Evolutionary conservation across 73 alveolate species (phyloP).

Genomic region (Halteria grandinella): DNA sequence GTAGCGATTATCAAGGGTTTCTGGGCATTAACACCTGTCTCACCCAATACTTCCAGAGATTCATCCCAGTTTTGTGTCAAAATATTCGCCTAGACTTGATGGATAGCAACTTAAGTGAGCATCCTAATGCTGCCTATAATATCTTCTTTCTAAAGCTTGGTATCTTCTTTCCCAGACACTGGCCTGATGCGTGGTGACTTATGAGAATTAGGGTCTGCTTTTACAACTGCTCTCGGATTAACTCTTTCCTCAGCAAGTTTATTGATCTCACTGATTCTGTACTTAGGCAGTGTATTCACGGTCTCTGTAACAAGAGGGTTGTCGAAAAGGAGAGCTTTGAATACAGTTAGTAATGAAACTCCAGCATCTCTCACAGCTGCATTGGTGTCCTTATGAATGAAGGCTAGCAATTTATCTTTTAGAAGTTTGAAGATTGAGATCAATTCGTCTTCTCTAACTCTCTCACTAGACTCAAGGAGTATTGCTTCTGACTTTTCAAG

Average conservation of each 20-base stretch:
- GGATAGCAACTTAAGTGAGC: too few species aligned
- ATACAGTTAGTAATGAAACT: constrained; percentile 22
- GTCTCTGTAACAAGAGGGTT: constrained; percentile 17
- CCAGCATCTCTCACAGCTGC: constrained; percentile 71
- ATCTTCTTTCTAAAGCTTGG: too few species aligned
- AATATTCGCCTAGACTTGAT: too few species aligned
- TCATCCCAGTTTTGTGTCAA: constrained; percentile 40
- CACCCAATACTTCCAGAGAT: constrained; percentile 16
- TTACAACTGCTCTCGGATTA: too few species aligned
- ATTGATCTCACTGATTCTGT: constrained; percentile 50
- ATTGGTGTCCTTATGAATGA: constrained; percentile 48
- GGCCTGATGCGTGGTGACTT: too few species aligned
- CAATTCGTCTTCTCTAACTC: too few species aligned
- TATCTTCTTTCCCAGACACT: too few species aligned
- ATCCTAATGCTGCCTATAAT: too few species aligned
- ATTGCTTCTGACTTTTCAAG: constrained; percentile 30
- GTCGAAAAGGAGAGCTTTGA: constrained; percentile 9
- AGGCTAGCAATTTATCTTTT: constrained; percentile 11
- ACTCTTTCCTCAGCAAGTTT: too few species aligned
- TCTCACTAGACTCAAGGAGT: constrained; percentile 4
- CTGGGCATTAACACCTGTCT: constrained; percentile 8
- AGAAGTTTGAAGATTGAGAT: neutral
- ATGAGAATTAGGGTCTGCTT: too few species aligned
- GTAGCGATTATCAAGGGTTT: constrained; percentile 20
- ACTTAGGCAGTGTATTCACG: constrained; percentile 58